Evolutionary conservation across 2,329 filamentous ascomycete genomes (phyloP), one percentile per base, ranked within the genome.

Genomic region (Plectosphaerella cucumerina): DNA sequence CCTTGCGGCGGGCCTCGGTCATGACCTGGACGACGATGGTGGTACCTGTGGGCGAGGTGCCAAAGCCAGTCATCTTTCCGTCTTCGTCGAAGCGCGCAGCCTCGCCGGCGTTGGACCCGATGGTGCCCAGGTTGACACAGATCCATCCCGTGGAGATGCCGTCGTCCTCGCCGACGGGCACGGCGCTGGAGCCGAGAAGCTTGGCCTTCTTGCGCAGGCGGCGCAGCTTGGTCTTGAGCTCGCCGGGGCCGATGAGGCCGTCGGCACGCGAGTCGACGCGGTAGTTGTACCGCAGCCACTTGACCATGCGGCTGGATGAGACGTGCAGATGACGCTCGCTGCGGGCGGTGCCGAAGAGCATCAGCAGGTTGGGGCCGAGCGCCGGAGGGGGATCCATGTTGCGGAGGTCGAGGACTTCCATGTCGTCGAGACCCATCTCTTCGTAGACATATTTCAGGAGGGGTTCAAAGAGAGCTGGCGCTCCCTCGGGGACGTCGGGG

Each of bases 141-240:
- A 99, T 87, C 94, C 94, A 99, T 10, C 91, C 92, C 1, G 93
- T 97, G 12, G 87, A 86, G 48, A 96, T 89, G 3, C 92, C 93
- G 62, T 97, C 90, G 59, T 96, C 92, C 45, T 79, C 80, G 14
- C 78, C 77, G 11, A 82, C 81, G 6, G 82, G 75, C 44, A 80
- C 77, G n/a, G 84, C 83, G 0, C 83, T 81, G 53, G 81, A 87
- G 14, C 89, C 90, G 58, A 96, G 73, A 54, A 97, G 74, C 66
- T 90, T 90, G 31, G 90, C 88, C 59, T 87, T 86, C 65, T 90
- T 89, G 8, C 88, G 85, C 65, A 92, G 87, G 41, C 94, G 79
- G 34, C 87, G 78, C 56, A 97, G 70, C 65, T 93, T 96, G 47
- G 91, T 84, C 69, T 96, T 96, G 52, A 97, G 73, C 70, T 97